A percentile compares a stretch with the other conserved stretches of the same genome.
These are phyloP conservation scores for Pythium phragmitis DNA, from an alignment of 352 stramenopile species.

Conservation along the genomic window DNA sequence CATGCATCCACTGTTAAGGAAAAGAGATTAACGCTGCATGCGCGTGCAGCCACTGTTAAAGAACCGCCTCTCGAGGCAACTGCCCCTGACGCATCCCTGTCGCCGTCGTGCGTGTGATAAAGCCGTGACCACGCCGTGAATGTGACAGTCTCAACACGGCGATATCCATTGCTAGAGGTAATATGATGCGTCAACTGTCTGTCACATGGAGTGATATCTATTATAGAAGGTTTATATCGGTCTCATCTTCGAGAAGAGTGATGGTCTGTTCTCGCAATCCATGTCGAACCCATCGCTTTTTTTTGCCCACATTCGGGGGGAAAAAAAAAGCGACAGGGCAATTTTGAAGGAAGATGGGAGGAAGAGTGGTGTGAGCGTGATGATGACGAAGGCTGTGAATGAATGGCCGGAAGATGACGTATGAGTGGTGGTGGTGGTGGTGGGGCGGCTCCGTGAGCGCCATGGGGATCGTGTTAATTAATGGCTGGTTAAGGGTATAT, in stretches of 20 bases:
- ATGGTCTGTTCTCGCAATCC: slow-evolving; percentile 4
- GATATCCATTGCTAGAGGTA: too few relatives aligned
- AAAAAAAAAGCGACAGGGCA: background rate
- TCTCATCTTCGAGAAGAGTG: background rate
- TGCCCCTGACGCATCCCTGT: too few relatives aligned
- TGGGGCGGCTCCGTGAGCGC: slow-evolving; percentile 2
- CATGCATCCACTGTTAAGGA: too few relatives aligned
- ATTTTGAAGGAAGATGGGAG: background rate
- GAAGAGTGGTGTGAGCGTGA: background rate
- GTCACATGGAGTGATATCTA: slow-evolving; percentile 6
- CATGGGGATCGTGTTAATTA: slow-evolving; percentile 1
- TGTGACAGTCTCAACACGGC: too few relatives aligned
- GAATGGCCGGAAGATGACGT: background rate
- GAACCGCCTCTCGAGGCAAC: too few relatives aligned
- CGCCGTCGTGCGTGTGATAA: too few relatives aligned
- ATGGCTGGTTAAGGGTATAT: background rate
- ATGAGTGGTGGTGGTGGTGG: slow-evolving; percentile 2
- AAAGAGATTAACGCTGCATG: too few relatives aligned
- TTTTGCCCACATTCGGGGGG: background rate
- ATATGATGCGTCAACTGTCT: background rate
- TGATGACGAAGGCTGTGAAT: background rate
- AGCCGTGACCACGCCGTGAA: too few relatives aligned
- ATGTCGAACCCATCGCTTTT: slow-evolving; percentile 9
- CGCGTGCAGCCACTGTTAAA: too few relatives aligned
- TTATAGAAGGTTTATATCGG: background rate